Evolutionary conservation across 768 basidiomycete genomes (phyloP).

Genomic region (Tulasnella sp.): DNA sequence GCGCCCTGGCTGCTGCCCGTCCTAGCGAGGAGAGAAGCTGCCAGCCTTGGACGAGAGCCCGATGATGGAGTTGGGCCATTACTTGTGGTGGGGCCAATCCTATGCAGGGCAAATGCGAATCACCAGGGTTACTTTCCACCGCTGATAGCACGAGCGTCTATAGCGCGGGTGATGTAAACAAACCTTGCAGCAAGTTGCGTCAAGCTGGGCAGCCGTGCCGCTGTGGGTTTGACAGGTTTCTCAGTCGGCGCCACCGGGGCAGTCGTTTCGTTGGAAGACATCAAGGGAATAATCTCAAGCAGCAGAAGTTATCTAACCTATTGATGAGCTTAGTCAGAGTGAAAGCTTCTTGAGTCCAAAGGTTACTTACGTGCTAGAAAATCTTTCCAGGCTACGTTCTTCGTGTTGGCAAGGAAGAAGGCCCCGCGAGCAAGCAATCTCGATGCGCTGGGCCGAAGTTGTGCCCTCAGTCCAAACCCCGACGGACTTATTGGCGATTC

Average conservation of each 20-base stretch:
- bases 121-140: too few species aligned
- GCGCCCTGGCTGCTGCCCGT: conserved; percentile 21
- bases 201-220: conserved; percentile 10
- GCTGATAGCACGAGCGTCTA: not conserved
- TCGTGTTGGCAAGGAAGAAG: not conserved
- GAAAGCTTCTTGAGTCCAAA: not conserved
- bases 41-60: conserved; percentile 9
- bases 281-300: not conserved
- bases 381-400: too few species aligned
- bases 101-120: not conserved
- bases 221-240: not conserved
- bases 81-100: not conserved
- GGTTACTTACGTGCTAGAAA: not conserved
- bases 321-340: not conserved
- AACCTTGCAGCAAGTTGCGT: conserved; percentile 16
- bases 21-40: conserved; percentile 22
- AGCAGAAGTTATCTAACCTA: not conserved
- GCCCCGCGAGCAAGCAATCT: not conserved
- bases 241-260: not conserved
- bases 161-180: not conserved
- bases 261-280: not conserved
- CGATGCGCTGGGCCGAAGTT: not conserved
- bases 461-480: not conserved
- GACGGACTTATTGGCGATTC: not conserved
- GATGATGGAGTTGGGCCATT: not conserved